Conservation (phyloP, 2,329 filamentous ascomycete species). For the Epichloe amarillans region DNA sequence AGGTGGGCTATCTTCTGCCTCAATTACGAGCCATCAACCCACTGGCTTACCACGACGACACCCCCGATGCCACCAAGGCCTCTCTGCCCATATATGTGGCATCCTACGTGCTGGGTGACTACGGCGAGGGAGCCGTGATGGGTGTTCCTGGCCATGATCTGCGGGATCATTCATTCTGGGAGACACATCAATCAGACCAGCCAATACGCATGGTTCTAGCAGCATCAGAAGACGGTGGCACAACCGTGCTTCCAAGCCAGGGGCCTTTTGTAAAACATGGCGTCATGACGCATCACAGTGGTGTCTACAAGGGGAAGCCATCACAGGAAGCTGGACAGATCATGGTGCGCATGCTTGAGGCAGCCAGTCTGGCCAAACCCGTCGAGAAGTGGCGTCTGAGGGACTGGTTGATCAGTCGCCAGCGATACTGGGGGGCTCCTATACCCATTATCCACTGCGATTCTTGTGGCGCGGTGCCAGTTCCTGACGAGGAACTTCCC, state of each 20-base stretch:
- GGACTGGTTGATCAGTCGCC: conserved; percentile 87
- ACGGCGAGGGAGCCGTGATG: conserved; percentile 83
- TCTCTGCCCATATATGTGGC: conserved; percentile 66
- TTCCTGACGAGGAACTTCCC: conserved; percentile 63
- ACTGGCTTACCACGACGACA: conserved; percentile 40
- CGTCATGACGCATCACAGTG: conserved; percentile 51
- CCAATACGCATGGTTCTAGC: conserved; percentile 52
- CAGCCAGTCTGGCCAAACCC: conserved; percentile 43
- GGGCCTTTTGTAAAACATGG: conserved; percentile 54
- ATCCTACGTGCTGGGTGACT: conserved; percentile 73
- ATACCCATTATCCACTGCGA: conserved; percentile 79
- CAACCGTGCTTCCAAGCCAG: conserved; percentile 29
- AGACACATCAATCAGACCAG: conserved; percentile 46
- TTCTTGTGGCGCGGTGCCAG: conserved; percentile 65
- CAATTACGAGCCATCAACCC: conserved; percentile 52
- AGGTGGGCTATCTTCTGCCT: conserved; percentile 54
- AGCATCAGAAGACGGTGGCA: conserved; percentile 34
- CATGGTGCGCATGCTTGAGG: conserved; percentile 44
- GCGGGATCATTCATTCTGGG: conserved; percentile 71
- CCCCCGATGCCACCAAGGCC: conserved; percentile 36
- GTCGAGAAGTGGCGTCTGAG: conserved; percentile 66
- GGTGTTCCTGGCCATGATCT: conserved; percentile 77
- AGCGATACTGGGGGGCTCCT: conserved; percentile 85
- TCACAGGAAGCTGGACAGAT: conserved; percentile 49
- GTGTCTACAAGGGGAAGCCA: conserved; percentile 47